Evolutionary conservation across 768 basidiomycete species (phyloP), one percentile per base, ranked within the genome.

Genomic region (Suillus sp.): DNA sequence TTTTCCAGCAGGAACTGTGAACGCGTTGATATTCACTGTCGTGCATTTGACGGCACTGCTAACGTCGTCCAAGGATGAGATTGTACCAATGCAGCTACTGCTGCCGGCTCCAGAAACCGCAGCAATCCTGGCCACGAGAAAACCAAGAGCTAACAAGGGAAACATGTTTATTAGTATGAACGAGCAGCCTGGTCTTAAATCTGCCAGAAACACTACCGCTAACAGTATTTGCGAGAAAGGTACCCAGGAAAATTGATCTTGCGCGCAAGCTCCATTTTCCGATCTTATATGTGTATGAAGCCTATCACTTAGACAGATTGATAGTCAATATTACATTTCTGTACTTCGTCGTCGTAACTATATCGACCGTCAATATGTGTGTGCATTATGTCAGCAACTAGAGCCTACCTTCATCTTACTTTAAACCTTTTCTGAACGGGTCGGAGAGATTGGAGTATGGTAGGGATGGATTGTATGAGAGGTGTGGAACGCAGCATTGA

Each of bases 1-100:
- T 72, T 81, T 57, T 16, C 85, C 86, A 38, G 78, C 82, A 14
- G 86, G 83, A 40, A 87, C 86, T 9, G 82, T 84, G 72, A 88
- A 86, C 11, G 74, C 65, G 47, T 84, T 78, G 69, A 88, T 81
- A 66, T 83, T 83, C 60, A 89, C 82, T 4, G 83, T 85, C 2
- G 79, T 83, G 70, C 88, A 90, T 65, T 77, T 65, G 35, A 84
- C 80, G 22, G 88, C 87, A 60, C 69, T 74, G 40, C 72, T 67
- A 38, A 87, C 83, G 66, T 88, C 86, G 60, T 62, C 63, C 61
- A 86, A 69, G 0, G 85, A 85, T 20, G 79, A 78, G 67, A 87
- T 87, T 0, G 80, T 83, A n/a, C 83, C 85, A 1, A 80, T 80
- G 67, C 84, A 85, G 16, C 50, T 22, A 9, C 57, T 47, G 16